phyloP scores from a whole-genome alignment of 345 rosid genomes.

The Eucalyptus curtisii region DNA sequence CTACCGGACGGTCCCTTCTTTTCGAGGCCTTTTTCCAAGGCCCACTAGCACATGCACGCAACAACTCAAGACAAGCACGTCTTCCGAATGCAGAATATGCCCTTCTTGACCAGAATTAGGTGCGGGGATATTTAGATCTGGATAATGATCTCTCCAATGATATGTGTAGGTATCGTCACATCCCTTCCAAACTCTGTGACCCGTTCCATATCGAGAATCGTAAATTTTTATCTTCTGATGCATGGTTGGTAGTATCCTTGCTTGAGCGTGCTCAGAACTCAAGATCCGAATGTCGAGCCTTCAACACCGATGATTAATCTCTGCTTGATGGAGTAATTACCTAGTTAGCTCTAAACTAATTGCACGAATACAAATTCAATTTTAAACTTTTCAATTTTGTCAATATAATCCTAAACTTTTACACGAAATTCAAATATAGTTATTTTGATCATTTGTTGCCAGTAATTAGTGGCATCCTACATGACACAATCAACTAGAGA shows the following conservation, averaged over 20 bases:
- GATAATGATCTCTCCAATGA: neutral
- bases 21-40: neutral
- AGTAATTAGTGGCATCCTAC: no score
- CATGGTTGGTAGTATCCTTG: neutral
- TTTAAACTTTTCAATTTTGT: neutral
- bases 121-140: neutral
- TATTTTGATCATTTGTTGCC: fast-evolving
- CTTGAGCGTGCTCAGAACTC: neutral
- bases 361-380: neutral
- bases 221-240: neutral
- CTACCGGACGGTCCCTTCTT: neutral
- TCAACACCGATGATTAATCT: neutral
- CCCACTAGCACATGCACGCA: neutral
- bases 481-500: no score
- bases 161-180: neutral
- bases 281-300: neutral
- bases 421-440: neutral
- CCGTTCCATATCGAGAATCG: neutral
- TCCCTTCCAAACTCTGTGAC: neutral
- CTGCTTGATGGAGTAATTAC: neutral
- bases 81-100: neutral
- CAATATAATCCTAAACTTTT: neutral
- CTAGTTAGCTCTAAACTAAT: neutral
- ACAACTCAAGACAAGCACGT: neutral
- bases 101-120: neutral